A percentile compares a stretch with the other conserved stretches of the same genome.
phyloP scores from a whole-genome alignment of 306 rosid genomes.

The Dicorynia guianensis region DNA sequence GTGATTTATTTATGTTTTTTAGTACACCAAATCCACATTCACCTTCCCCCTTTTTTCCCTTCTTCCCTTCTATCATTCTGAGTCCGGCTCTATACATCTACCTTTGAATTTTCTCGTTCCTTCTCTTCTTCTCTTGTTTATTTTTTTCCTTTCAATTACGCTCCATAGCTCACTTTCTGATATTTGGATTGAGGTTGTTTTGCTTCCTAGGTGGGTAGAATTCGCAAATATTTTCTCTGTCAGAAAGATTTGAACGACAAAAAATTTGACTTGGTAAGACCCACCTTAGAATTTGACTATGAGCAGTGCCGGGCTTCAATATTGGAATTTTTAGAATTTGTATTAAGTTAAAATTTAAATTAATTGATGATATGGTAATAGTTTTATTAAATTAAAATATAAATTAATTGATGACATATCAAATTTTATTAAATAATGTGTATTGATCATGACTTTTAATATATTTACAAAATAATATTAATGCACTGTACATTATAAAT shows the following conservation, averaged over 20 bases:
- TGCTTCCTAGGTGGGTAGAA: constrained; percentile 46
- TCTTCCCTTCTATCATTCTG: constrained; percentile 29
- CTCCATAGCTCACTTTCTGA: background rate
- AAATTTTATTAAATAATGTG: too few species aligned
- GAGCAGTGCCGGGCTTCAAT: constrained; percentile 18
- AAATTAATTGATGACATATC: too few species aligned
- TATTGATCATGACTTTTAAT: too few species aligned
- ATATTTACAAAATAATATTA: too few species aligned
- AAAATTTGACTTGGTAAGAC: constrained; percentile 45
- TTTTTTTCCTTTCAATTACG: background rate
- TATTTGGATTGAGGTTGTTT: constrained; percentile 24
- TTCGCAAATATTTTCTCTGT: constrained; percentile 51
- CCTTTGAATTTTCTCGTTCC: too few species aligned
- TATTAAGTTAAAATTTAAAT: too few species aligned
- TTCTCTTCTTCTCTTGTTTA: background rate
- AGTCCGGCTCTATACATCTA: background rate
- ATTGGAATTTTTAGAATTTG: background rate
- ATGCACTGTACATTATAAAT: too few species aligned
- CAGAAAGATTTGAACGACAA: constrained; percentile 46
- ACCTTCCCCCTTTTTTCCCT: constrained; percentile 21
- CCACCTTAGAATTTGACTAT: constrained; percentile 32
- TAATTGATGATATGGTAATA: too few species aligned
- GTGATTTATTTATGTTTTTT: background rate
- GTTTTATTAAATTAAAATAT: too few species aligned
- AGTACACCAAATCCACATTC: background rate